Evolutionary conservation across 306 rosid genomes (phyloP).

Genomic region (Lathyrus aphaca): DNA sequence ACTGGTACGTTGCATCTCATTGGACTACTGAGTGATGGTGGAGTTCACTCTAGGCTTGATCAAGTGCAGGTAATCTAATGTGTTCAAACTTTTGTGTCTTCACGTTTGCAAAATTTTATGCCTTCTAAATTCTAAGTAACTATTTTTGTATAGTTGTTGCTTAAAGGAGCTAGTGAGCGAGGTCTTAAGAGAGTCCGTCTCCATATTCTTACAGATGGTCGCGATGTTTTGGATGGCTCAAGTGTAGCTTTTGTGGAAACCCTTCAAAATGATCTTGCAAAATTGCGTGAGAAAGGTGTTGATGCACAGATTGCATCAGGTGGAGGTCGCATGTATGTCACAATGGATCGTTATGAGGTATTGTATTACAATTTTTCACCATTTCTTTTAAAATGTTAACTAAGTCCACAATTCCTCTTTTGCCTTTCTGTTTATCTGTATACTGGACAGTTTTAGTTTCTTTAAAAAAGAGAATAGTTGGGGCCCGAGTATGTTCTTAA

Average conservation of each 20-base stretch:
- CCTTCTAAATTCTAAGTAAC: slow-evolving; percentile 21
- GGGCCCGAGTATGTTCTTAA: no score
- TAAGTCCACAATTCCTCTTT: not conserved
- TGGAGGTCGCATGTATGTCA: slow-evolving; percentile 97
- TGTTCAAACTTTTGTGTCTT: slow-evolving; percentile 1
- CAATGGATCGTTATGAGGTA: slow-evolving; percentile 99
- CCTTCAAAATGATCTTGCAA: slow-evolving; percentile 75
- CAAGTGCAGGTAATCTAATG: slow-evolving; percentile 57
- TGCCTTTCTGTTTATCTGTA: not conserved
- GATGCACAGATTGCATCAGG: slow-evolving; percentile 96
- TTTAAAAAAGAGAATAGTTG: no score
- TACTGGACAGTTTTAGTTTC: not conserved
- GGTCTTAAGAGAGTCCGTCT: slow-evolving; percentile 89
- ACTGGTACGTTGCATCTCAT: slow-evolving; percentile 86
- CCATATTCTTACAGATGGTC: slow-evolving; percentile 93
- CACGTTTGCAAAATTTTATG: not conserved
- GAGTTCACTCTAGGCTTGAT: slow-evolving; percentile 89
- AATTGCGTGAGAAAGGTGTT: slow-evolving; percentile 73
- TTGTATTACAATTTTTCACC: not conserved
- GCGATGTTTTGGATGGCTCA: slow-evolving; percentile 98
- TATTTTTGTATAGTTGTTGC: slow-evolving; percentile 66
- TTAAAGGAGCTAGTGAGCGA: slow-evolving; percentile 76
- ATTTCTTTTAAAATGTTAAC: not conserved
- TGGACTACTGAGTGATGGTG: slow-evolving; percentile 89
- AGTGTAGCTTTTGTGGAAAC: slow-evolving; percentile 86